Evolutionary conservation across 257 asterid species (phyloP), one percentile per base, ranked within the genome.

Genomic region (Plantago ovata): DNA sequence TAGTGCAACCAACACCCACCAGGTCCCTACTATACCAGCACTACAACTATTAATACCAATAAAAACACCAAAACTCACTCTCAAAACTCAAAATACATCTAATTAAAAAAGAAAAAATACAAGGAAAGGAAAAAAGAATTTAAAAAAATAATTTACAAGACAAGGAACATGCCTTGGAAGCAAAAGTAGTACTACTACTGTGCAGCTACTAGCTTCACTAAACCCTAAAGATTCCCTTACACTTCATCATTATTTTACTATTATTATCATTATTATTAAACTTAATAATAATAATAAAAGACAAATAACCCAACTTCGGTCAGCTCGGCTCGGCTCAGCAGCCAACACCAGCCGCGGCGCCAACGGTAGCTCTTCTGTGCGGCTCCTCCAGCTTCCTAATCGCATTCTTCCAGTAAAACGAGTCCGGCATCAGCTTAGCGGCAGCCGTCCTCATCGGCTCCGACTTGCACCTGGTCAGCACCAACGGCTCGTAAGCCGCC

Each of bases 381-480:
- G 95, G 98, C 91, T 80, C 94, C 67, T 80, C 94, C 68, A 81
- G 66, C 69, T 87, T 77, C 76, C 76, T 64, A 4, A 56, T 65
- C 48, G 86, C 76, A 18, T 87, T 84, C 62, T 85, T 91, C 96
- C 98, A 87, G 67, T 69, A 79, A 58, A 95, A 87, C 12, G 85
- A 61, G 55, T 86, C 95, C 15, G 94, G 87, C 76, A 82, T 36
- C 7, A 91, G 86, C 75, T 84, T 91, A 69, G 89, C 87, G 65
- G 95, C 89, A 24, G 96, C 96, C 14, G 95, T 79, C 41, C 91
- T 81, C 98, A 91, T 83, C 50, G 98, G 98, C 89, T 91, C 98
- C 7, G 98, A 91, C 76, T 87, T 91, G 63, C 98, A 91, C 70
- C 98, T 73, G 0, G 95, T 85, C 75, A 87, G 72, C 71, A 66